Evolutionary conservation across 2,329 filamentous ascomycete genomes (phyloP), one percentile per base, ranked within the genome.

Genomic region (Alternaria triticimaculans): DNA sequence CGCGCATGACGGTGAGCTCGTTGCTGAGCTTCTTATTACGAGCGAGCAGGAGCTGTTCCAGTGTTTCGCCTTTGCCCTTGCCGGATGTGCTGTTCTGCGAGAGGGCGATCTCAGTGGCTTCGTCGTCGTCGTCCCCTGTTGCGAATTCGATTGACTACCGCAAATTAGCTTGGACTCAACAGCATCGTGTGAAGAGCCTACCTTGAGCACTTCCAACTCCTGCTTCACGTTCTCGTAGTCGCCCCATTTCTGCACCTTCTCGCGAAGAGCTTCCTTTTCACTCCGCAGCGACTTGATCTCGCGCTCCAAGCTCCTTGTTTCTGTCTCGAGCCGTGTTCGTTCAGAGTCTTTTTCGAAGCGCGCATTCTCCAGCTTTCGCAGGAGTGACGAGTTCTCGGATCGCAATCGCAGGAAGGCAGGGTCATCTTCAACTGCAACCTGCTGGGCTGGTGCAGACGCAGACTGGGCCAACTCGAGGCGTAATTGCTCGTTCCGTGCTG

Each of bases 161-260:
- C 30, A 12, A 12, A 55, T 75, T 50, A 76, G 70, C 21, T 54
- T 30, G 48, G 10, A 43, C 28, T 28, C 21, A 12, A 12, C 2
- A 3, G 18, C 3, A 9, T 10, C 6, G 6, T 1, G 14, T 18
- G 5, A 2, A 4, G 12, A 28, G 4, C 51, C 54, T 76, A 87
- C 87, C 79, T 97, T 97, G 64, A 99, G 87, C 65, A 98, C 94
- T 74, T 98, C 95, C 4, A 99, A 86, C 80, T 99, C 96, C 68
- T 96, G 92, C 81, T 96, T 97, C 51, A 99, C 89, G 63, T 98
- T 95, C 33, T 98, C 94, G 78, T 99, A 99, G 78, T 99, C 96
- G 70, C 89, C 89, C 89, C 93, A 96, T 77, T 92, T 96, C 67
- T 93, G 89, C 4, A 98, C 87, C 81, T 96, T 97, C 41, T 86